Evolutionary conservation across 768 basidiomycete species (phyloP).

Genomic region (Tricholoma sp.): DNA sequence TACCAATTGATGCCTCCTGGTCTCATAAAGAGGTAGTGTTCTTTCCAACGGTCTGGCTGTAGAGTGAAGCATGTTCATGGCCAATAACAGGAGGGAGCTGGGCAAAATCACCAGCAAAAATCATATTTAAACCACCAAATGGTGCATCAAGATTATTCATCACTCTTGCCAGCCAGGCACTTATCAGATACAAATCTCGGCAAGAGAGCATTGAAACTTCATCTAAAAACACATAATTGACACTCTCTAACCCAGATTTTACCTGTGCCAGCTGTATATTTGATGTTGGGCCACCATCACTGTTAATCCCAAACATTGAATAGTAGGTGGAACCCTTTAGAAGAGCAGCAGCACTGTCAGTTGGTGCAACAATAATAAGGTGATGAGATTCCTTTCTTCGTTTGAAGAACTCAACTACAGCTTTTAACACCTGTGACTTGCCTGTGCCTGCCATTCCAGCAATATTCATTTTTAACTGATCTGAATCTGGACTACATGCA

Average conservation of each 20-base stretch:
- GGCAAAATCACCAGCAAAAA: conserved; percentile 42
- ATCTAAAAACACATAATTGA: conserved; percentile 38
- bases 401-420: conserved; percentile 18
- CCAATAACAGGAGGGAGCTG: conserved; percentile 32
- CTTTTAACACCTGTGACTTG: conserved; percentile 22
- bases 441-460: conserved; percentile 28
- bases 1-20: conserved; percentile 20
- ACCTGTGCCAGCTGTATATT: conserved; percentile 7
- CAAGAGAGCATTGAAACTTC: conserved; percentile 40
- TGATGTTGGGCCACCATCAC: background rate
- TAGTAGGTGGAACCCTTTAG: conserved; percentile 31
- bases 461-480: conserved; percentile 24
- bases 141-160: conserved; percentile 12
- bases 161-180: conserved; percentile 16
- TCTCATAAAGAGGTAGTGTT: background rate
- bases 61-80: conserved; percentile 14
- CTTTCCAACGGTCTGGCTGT: conserved; percentile 14
- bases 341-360: conserved; percentile 24
- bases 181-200: conserved; percentile 24
- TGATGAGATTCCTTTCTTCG: conserved; percentile 14
- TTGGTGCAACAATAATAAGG: conserved; percentile 24
- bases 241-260: conserved; percentile 16
- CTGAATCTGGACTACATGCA: background rate
- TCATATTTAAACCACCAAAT: conserved; percentile 35
- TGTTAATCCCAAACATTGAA: conserved; percentile 20